These are phyloP conservation scores for Phaffia rhodozyma DNA, from an alignment of 1,284 basidiomycete genomes.

Conservation along the genomic window DNA sequence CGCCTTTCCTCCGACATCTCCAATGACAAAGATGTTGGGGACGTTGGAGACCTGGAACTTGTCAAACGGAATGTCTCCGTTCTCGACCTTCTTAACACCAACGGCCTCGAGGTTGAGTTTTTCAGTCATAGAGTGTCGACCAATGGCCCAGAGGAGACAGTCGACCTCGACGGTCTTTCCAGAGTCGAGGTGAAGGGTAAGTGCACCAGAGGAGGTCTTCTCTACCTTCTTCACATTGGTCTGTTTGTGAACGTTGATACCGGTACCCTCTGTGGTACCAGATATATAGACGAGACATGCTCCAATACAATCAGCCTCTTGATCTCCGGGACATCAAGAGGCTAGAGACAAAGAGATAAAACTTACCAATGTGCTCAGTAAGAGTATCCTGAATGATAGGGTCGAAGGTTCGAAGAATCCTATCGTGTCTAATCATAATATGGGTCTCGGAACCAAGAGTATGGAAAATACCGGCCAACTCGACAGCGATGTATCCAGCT, in stretches of 20 bases:
- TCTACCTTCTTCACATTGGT: constrained; percentile 67
- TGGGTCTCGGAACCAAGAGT: constrained; percentile 81
- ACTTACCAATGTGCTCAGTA: constrained; percentile 70
- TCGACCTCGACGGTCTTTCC: constrained; percentile 77
- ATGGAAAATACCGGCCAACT: constrained; percentile 81
- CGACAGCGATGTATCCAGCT: constrained; percentile 95
- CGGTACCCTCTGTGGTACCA: constrained; percentile 52
- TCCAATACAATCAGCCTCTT: background rate
- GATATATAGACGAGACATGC: background rate
- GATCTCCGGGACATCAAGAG: background rate
- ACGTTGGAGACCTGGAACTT: constrained; percentile 79
- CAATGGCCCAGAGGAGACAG: constrained; percentile 86
- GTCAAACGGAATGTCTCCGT: constrained; percentile 76
- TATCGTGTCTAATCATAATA: constrained; percentile 77
- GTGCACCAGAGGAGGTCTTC: constrained; percentile 47
- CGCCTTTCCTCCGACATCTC: constrained; percentile 85
- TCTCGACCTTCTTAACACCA: constrained; percentile 62
- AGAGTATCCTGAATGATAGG: constrained; percentile 72
- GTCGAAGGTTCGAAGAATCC: constrained; percentile 86
- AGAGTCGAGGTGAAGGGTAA: constrained; percentile 56
- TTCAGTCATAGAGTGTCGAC: constrained; percentile 68
- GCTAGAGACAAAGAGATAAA: background rate
- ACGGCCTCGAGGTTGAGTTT: constrained; percentile 64
- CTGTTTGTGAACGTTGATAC: constrained; percentile 71
- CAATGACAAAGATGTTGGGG: constrained; percentile 64